A percentile compares a stretch with the other conserved stretches of the same genome.
Conservation (phyloP, 208 protist species). For the Leptomonas seymouri region DNA sequence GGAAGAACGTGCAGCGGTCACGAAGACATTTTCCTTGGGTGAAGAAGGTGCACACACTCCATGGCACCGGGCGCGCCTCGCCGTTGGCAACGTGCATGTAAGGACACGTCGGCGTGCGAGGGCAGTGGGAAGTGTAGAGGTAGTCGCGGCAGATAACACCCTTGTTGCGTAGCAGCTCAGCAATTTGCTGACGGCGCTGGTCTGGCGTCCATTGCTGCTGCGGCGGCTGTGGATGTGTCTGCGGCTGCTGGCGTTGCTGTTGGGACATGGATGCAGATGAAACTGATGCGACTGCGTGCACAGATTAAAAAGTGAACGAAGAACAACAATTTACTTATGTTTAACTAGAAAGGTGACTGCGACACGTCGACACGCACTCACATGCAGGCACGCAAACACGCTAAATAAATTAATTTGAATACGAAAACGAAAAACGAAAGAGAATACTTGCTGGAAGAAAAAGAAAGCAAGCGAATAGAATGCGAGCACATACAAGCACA, state of each 20-base stretch:
- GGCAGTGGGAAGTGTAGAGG: slow-evolving; percentile 42
- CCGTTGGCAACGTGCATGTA: slow-evolving; percentile 81
- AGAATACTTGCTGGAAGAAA: background rate
- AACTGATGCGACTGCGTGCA: background rate
- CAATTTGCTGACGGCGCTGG: slow-evolving; percentile 48
- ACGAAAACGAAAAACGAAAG: background rate
- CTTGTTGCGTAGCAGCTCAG: slow-evolving; percentile 76
- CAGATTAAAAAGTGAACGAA: background rate
- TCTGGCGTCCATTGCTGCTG: slow-evolving; percentile 21
- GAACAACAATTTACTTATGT: background rate
- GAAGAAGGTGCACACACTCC: slow-evolving; percentile 74
- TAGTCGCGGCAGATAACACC: slow-evolving; percentile 70
- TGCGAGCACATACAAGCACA: background rate
- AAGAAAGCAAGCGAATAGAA: slow-evolving; percentile 5
- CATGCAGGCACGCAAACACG: too few species aligned
- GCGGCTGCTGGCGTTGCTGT: background rate
- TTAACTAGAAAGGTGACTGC: background rate
- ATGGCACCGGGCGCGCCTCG: slow-evolving; percentile 59
- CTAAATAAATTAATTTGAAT: background rate
- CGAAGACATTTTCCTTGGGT: slow-evolving; percentile 67
- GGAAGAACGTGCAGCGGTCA: slow-evolving; percentile 76
- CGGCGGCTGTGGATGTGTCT: slow-evolving; percentile 12
- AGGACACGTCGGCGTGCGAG: slow-evolving; percentile 49
- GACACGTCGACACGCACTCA: background rate
- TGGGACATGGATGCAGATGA: background rate